These are phyloP conservation scores for Pythium apleroticum DNA, from an alignment of 352 stramenopile species.

Conservation along the genomic window DNA sequence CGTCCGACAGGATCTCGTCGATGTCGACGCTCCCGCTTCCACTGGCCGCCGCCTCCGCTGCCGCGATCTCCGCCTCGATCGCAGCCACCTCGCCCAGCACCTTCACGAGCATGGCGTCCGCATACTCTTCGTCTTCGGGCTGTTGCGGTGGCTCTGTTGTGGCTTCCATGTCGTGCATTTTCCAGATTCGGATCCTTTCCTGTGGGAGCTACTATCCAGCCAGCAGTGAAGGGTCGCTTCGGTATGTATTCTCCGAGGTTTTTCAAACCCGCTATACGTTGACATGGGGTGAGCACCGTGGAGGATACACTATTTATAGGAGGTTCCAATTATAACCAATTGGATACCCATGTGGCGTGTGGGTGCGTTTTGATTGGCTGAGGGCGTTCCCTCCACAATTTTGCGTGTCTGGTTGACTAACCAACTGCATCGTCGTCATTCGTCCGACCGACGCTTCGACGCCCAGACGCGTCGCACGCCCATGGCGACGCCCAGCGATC, in stretches of 20 bases:
- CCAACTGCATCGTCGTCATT: not conserved
- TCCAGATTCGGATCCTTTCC: not conserved
- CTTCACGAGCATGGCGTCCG: not conserved
- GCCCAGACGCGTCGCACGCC: not conserved
- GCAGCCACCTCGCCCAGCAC: not conserved
- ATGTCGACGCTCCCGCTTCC: not conserved
- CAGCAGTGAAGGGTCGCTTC: not conserved
- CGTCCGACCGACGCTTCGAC: not conserved
- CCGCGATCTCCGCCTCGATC: not conserved
- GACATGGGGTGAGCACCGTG: not conserved
- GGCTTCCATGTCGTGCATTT: not conserved
- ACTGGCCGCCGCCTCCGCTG: not conserved
- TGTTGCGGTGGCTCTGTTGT: not conserved
- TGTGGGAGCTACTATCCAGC: not conserved
- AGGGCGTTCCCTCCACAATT: not conserved
- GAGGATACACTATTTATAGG: not conserved
- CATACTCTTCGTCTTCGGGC: not conserved
- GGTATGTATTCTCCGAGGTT: not conserved
- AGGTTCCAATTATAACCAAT: not conserved
- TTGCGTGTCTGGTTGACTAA: not conserved
- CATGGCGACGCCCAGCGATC: slow-evolving; percentile 13
- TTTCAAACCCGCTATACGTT: not conserved
- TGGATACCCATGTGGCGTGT: not conserved
- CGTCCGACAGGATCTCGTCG: not conserved
- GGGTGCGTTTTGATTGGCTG: not conserved